Conservation (phyloP, 2,329 filamentous ascomycete species). For the Macrophomina tecta region DNA sequence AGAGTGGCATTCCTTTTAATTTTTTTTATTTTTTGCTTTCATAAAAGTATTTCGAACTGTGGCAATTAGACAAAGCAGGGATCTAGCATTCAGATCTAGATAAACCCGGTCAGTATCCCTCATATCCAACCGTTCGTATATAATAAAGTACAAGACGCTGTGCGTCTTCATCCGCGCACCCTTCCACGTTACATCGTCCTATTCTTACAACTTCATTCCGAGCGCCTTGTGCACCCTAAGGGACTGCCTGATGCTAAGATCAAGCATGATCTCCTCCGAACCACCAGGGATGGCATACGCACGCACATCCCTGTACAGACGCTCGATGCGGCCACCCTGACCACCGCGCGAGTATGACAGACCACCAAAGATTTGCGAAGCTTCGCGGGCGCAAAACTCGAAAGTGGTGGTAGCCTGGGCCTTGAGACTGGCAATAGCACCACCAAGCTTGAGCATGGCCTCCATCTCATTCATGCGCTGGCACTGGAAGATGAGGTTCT, state of each 20-base stretch:
- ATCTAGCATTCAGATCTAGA: not conserved
- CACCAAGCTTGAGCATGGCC: conserved; percentile 94
- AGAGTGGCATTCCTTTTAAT: no score
- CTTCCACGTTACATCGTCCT: not conserved
- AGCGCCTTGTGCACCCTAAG: conserved; percentile 86
- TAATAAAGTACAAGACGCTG: conserved; percentile 13
- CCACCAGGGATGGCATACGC: conserved; percentile 95
- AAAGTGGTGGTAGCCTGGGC: conserved; percentile 93
- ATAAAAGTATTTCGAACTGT: no score
- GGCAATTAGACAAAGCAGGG: not conserved
- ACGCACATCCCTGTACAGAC: conserved; percentile 91
- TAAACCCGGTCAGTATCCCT: not conserved
- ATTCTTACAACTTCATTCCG: conserved; percentile 89
- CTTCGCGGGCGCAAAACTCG: conserved; percentile 96
- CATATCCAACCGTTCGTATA: not conserved
- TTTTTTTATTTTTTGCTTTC: no score
- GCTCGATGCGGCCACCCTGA: conserved; percentile 93
- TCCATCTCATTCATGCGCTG: conserved; percentile 91
- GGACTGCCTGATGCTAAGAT: conserved; percentile 90
- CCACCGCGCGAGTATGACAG: conserved; percentile 90
- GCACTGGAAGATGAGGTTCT: conserved; percentile 93
- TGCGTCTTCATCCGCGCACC: not conserved
- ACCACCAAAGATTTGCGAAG: conserved; percentile 96
- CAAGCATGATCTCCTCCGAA: conserved; percentile 98
- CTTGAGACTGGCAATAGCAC: conserved; percentile 91